Conservation (phyloP, 805 yeast genomes). For the Isabelozyma heimii region DNA sequence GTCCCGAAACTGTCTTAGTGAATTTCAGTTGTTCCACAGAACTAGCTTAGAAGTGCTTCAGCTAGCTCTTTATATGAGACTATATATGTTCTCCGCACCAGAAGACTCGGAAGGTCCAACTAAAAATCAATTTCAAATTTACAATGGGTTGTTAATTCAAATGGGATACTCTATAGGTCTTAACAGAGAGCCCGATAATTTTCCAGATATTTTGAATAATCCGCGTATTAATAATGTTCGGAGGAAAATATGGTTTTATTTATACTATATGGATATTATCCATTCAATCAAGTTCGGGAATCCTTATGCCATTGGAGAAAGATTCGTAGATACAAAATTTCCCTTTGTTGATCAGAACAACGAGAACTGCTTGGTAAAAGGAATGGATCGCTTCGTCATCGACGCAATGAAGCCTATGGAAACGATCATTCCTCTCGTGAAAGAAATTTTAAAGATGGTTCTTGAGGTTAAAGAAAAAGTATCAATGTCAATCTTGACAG, state of each 20-base stretch:
- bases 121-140: slow-evolving; percentile 11
- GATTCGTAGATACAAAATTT: slow-evolving; percentile 8
- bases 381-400: slow-evolving; percentile 3
- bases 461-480: slow-evolving; percentile 3
- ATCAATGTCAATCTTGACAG: slow-evolving; percentile 4
- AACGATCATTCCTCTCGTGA: not conserved
- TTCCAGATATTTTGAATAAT: slow-evolving; percentile 4
- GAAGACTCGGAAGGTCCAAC: slow-evolving; percentile 16
- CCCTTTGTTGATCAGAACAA: slow-evolving; percentile 4
- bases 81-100: slow-evolving; percentile 12
- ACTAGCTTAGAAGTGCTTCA: slow-evolving; percentile 9
- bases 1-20: slow-evolving; percentile 12
- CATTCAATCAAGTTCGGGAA: slow-evolving; percentile 11
- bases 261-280: slow-evolving; percentile 8
- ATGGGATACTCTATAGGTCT: slow-evolving; percentile 12
- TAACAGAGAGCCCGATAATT: slow-evolving; percentile 11
- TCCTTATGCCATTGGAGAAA: slow-evolving; percentile 4
- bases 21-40: slow-evolving; percentile 8
- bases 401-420: not conserved
- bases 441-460: slow-evolving; percentile 1
- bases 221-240: slow-evolving; percentile 9
- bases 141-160: slow-evolving; percentile 11
- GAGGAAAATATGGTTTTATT: slow-evolving; percentile 12
- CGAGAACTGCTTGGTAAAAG: slow-evolving; percentile 3
- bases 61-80: slow-evolving; percentile 7